phyloP scores from a whole-genome alignment of 2,329 filamentous ascomycete species.

The Epicoccum sorghinum region DNA sequence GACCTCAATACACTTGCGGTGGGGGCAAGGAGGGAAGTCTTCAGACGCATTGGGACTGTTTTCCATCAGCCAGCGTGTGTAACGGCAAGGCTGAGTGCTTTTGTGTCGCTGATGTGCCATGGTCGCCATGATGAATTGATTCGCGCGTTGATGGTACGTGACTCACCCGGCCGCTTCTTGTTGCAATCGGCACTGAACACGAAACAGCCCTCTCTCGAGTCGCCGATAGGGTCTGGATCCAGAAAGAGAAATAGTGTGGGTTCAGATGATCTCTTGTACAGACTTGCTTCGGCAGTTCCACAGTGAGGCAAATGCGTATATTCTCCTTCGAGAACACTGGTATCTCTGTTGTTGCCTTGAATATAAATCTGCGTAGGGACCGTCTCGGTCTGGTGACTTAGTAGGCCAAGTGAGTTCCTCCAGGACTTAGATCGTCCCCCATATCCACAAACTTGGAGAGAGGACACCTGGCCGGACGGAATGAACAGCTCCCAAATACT shows the following conservation, averaged over 20 bases:
- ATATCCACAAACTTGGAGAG: constrained; percentile 30
- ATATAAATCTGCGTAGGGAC: constrained; percentile 55
- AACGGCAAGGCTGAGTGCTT: constrained; percentile 6
- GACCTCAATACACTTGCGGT: constrained; percentile 8
- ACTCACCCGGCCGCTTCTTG: constrained; percentile 54
- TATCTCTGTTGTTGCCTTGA: constrained; percentile 33
- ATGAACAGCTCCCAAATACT: constrained; percentile 33
- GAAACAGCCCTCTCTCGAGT: constrained; percentile 58
- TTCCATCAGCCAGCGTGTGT: constrained; percentile 22
- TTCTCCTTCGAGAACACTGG: constrained; percentile 54
- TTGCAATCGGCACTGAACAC: constrained; percentile 61
- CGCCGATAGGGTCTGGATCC: constrained; percentile 60
- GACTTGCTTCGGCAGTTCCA: constrained; percentile 60
- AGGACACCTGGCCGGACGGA: constrained; percentile 14
- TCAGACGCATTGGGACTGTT: constrained; percentile 7
- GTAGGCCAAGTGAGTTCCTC: constrained; percentile 45
- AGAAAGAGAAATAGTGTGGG: constrained; percentile 62
- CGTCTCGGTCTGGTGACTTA: constrained; percentile 48
- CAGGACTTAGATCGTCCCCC: constrained; percentile 39
- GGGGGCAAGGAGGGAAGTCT: constrained; percentile 1
- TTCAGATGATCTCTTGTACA: constrained; percentile 56
- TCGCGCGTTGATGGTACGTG: constrained; percentile 54
- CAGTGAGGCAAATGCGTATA: constrained; percentile 62
- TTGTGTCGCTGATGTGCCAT: too few species aligned
- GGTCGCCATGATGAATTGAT: constrained; percentile 48